phyloP scores from a whole-genome alignment of 306 rosid genomes.

The Inga oerstediana region DNA sequence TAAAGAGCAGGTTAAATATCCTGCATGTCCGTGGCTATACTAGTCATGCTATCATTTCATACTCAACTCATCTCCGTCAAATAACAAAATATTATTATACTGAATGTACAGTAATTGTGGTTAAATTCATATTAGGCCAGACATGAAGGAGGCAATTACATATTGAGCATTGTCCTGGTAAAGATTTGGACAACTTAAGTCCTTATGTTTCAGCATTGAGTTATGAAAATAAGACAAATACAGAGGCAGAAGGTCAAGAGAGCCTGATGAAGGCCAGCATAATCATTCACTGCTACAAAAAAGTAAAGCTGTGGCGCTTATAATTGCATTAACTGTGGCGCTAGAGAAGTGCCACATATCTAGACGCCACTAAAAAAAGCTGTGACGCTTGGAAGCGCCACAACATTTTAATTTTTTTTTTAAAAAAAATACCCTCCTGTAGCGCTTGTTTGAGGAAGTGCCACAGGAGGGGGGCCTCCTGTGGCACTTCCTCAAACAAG shows the following conservation, averaged over 20 bases:
- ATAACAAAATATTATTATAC: not conserved
- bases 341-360: too few relatives aligned
- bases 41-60: not conserved
- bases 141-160: not conserved
- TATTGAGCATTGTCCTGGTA: not conserved
- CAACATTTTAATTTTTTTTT: too few relatives aligned
- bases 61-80: not conserved
- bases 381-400: too few relatives aligned
- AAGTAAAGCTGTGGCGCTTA: too few relatives aligned
- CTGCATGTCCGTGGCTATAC: not conserved
- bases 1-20: not conserved
- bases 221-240: not conserved
- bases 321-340: too few relatives aligned
- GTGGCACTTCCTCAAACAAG: too few relatives aligned
- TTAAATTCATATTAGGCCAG: not conserved
- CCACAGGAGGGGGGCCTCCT: too few relatives aligned
- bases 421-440: too few relatives aligned
- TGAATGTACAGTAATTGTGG: not conserved
- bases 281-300: too few relatives aligned
- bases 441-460: too few relatives aligned
- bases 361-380: too few relatives aligned
- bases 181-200: not conserved
- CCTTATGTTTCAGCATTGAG: not conserved
- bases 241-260: not conserved
- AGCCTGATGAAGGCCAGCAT: not conserved